Conservation (phyloP, 163 green algal genomes). For the Volvox carteri region DNA sequence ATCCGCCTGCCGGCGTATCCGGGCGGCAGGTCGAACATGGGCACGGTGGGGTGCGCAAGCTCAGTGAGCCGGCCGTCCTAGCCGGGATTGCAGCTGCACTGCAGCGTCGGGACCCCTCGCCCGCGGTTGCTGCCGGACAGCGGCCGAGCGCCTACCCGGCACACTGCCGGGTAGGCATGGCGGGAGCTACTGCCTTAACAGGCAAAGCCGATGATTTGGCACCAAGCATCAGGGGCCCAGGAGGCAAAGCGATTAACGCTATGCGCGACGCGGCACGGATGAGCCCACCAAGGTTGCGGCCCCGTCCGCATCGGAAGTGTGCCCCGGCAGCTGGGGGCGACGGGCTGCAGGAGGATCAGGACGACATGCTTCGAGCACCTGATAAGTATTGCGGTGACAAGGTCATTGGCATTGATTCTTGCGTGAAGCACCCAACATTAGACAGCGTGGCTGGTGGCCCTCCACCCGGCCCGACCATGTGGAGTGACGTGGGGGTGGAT, state of each 20-base stretch:
- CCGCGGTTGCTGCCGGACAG: background rate
- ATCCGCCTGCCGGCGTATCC: background rate
- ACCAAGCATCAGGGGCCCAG: background rate
- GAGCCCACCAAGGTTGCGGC: background rate
- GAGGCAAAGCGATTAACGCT: background rate
- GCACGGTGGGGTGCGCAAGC: background rate
- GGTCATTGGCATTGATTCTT: too few relatives aligned
- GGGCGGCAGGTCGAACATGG: background rate
- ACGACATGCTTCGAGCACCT: background rate
- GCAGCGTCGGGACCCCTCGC: background rate
- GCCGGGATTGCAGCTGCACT: conserved; percentile 24
- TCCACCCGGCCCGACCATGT: background rate
- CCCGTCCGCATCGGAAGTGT: background rate
- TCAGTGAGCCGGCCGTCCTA: background rate
- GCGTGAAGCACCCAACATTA: background rate
- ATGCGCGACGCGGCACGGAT: background rate
- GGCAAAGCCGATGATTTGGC: background rate
- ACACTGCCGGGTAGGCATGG: too few relatives aligned
- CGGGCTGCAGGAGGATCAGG: background rate
- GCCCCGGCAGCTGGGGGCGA: background rate
- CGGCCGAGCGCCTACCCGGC: background rate
- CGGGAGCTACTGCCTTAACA: background rate
- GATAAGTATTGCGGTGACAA: background rate
- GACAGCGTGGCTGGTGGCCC: background rate
- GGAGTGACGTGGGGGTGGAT: background rate